Percentiles rank a stretch among this genome's conserved stretches.
Evolutionary conservation across 1,139 yeast genomes (phyloP).

Genomic region (Taphrina confusa): DNA sequence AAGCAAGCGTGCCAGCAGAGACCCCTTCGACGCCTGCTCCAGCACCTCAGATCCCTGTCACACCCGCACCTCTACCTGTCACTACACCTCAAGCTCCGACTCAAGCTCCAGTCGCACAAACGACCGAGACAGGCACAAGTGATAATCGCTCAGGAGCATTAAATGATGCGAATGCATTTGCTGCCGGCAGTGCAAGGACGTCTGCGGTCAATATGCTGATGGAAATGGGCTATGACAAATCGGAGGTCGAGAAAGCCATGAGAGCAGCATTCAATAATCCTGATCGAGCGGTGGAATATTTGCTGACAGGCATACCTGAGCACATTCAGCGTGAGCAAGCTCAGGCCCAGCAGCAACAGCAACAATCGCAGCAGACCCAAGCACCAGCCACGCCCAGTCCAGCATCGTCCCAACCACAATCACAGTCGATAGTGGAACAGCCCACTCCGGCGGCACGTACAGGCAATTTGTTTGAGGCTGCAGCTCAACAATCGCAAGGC

Average conservation of each 20-base stretch:
- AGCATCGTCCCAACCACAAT: conserved; percentile 36
- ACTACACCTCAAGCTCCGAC: conserved; percentile 43
- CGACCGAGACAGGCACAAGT: conserved; percentile 43
- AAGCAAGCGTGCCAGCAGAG: conserved; percentile 43
- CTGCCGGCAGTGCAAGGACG: conserved; percentile 67
- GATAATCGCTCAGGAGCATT: conserved; percentile 40
- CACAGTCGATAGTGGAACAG: neutral
- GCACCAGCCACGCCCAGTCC: conserved; percentile 43
- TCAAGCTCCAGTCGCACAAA: conserved; percentile 42
- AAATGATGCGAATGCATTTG: conserved; percentile 49
- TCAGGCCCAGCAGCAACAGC: conserved; percentile 44
- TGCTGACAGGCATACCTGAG: conserved; percentile 82
- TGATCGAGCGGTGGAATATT: conserved; percentile 94
- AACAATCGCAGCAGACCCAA: neutral
- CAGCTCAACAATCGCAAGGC: conserved; percentile 61
- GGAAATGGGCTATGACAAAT: conserved; percentile 95
- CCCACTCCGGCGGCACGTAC: conserved; percentile 38
- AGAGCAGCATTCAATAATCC: conserved; percentile 97
- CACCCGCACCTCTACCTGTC: conserved; percentile 42
- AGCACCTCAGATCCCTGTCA: conserved; percentile 38
- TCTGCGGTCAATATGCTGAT: conserved; percentile 74
- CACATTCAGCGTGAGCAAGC: conserved; percentile 49
- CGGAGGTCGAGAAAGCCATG: conserved; percentile 84
- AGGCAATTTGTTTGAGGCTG: conserved; percentile 66
- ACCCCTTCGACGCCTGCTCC: conserved; percentile 42